A percentile compares a stretch with the other conserved stretches of the same genome.
Conservation (phyloP, 1,284 basidiomycete species). For the Melanopsichium pennsylvanicum region DNA sequence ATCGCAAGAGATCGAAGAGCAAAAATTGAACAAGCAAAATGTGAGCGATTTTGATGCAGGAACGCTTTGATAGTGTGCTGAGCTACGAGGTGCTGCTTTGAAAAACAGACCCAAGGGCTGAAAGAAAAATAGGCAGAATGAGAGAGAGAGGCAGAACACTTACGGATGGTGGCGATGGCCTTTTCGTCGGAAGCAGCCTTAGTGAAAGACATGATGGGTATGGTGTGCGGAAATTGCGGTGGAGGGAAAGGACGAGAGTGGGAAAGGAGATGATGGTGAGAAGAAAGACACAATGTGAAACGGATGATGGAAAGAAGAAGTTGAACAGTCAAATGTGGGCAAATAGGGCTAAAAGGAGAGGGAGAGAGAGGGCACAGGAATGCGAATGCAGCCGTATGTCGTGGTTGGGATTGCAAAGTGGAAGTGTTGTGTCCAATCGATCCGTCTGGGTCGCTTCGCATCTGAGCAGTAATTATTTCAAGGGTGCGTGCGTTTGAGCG, state of each 20-base stretch:
- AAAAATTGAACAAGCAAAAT: too few species aligned
- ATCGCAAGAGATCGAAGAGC: background rate
- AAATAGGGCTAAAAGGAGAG: too few species aligned
- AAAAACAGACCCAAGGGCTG: too few species aligned
- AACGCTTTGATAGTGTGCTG: too few species aligned
- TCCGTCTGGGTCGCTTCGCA: too few species aligned
- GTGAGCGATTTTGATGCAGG: too few species aligned
- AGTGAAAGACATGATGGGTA: conserved; percentile 50
- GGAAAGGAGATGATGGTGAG: conserved; percentile 18
- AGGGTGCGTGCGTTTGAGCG: background rate
- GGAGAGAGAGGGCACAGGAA: too few species aligned
- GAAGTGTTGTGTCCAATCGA: conserved; percentile 15
- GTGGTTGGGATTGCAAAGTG: too few species aligned
- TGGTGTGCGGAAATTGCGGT: background rate
- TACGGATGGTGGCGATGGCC: conserved; percentile 59
- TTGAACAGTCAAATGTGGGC: background rate
- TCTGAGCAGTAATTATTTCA: background rate
- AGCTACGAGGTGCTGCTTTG: too few species aligned
- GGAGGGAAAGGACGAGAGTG: background rate
- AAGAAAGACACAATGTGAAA: conserved; percentile 6
- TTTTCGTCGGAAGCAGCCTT: conserved; percentile 54
- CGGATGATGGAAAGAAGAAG: too few species aligned
- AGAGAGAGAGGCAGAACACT: conserved; percentile 13
- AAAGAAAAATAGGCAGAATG: background rate
- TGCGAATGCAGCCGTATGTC: too few species aligned